Base-by-base conservation (phyloP, 257 asterid species). In the Rauvolfia tetraphylla region DNA sequence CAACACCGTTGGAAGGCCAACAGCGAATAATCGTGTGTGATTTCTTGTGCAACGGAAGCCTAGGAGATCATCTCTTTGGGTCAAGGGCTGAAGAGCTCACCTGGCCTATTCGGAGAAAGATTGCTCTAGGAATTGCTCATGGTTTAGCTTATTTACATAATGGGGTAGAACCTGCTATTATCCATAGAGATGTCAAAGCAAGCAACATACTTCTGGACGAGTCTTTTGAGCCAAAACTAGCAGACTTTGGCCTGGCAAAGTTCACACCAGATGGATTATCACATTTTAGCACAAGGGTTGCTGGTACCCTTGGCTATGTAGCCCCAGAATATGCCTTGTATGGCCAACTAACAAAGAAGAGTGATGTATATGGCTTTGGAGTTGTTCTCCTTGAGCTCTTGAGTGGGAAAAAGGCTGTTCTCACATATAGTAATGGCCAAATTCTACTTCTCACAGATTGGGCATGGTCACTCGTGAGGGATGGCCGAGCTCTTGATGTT, bases 241-340 rank as follows among this genome's bases (percentile, higher is more conserved):
- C 78, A 13, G 78, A 79, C 61, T 79, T 79, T 18, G 82, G 82
- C 42, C 61, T 79, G 48, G 82, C 82, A 27, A 79, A 72, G 42
- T 79, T 79, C 63, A 79, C 82, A 2, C 75, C 82, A 6, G 78
- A 79, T 75, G 82, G 78, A 36, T 61, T 79, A 36, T 72, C 82
- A 53, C 82, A 79, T 63, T 51, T 79, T 49, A 79, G 82, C 54
- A 65, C 82, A 33, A 66, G 82, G 41, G 82, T 66, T 27, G 82
- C 82, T 36, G 82, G 82, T 18, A 79, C 82, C 8, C 46, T 79
- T 54, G 78, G 78, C n/a, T 73, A 79, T 63, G 75, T 79, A 13
- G 63, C 78, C 25, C 78, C 82, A 8, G 82, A 79, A 36, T 79
- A 79, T 18, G 82, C 82, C 0, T 65, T 79, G 66, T 79, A 73